These are phyloP conservation scores for Kuraishia floccosa DNA, from an alignment of 805 yeast species.

Conservation along the genomic window DNA sequence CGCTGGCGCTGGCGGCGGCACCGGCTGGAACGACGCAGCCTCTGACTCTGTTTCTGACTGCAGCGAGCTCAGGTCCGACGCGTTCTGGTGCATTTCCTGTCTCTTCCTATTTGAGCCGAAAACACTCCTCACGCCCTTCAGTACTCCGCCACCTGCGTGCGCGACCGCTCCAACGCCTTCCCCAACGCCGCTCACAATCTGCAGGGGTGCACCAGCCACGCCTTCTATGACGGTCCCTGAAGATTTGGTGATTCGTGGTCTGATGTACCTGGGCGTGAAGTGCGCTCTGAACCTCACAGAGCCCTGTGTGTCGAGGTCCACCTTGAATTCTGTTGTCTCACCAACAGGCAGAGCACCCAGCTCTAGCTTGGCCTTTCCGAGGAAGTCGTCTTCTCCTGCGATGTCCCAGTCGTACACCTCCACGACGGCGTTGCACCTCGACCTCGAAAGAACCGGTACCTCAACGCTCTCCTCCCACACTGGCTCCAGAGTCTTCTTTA, in stretches of 20 bases:
- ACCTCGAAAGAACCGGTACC: constrained; percentile 53
- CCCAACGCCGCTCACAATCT: constrained; percentile 34
- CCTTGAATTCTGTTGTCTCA: constrained; percentile 27
- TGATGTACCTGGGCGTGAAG: constrained; percentile 55
- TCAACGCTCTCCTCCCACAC: constrained; percentile 61
- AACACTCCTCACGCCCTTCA: constrained; percentile 38
- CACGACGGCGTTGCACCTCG: constrained; percentile 34
- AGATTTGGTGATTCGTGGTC: constrained; percentile 41
- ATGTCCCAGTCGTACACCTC: constrained; percentile 71
- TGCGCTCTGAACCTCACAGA: constrained; percentile 36
- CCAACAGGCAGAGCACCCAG: constrained; percentile 35
- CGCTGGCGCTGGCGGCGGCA: constrained; percentile 6
- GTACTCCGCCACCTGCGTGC: constrained; percentile 26
- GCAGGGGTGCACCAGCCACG: constrained; percentile 33
- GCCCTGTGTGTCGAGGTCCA: constrained; percentile 57
- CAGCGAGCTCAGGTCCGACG: neutral
- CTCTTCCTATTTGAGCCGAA: constrained; percentile 9
- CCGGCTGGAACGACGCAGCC: constrained; percentile 8
- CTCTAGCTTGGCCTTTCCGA: constrained; percentile 44
- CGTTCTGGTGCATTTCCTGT: neutral
- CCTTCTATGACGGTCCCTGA: constrained; percentile 27
- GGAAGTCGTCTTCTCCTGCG: constrained; percentile 52
- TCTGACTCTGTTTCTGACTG: constrained; percentile 9
- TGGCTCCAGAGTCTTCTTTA: constrained; percentile 62
- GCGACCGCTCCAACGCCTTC: constrained; percentile 32